Evolutionary conservation across 495 filamentous ascomycete genomes (phyloP).

Genomic region (Hapsidospora chrysogenum): DNA sequence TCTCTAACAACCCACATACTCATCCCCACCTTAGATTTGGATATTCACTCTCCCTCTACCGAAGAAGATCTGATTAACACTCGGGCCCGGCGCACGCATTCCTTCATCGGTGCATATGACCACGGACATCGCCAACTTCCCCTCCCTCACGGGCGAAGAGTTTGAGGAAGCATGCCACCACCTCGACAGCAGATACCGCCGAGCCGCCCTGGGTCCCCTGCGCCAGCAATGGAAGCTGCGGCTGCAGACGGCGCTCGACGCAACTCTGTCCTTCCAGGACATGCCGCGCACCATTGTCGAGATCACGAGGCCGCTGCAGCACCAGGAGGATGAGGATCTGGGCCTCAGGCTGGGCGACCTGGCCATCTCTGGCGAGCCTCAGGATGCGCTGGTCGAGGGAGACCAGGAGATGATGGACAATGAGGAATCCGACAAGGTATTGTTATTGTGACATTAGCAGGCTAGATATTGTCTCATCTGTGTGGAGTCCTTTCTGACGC

Average conservation of each 20-base stretch:
- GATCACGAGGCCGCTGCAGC: conserved; percentile 27
- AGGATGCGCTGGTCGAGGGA: conserved; percentile 4
- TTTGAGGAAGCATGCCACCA: conserved; percentile 44
- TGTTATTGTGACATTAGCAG: no score
- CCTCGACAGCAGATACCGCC: conserved; percentile 36
- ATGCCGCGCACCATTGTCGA: conserved; percentile 23
- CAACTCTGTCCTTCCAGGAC: conserved; percentile 16
- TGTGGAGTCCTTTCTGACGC: no score
- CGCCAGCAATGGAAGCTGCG: conserved; percentile 24
- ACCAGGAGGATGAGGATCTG: conserved; percentile 21
- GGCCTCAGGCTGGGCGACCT: conserved; percentile 20
- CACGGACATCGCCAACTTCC: conserved; percentile 25
- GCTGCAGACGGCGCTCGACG: conserved; percentile 17
- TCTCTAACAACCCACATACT: no score
- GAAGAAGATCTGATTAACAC: no score
- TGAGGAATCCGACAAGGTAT: conserved; percentile 30
- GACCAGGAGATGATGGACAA: conserved; percentile 21
- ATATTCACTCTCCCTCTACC: no score
- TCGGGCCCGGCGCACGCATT: no score
- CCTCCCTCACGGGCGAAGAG: conserved; percentile 40
- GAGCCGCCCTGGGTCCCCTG: conserved; percentile 28
- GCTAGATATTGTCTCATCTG: neutral
- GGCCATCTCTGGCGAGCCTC: conserved; percentile 10
- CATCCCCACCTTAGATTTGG: no score
- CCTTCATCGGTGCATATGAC: no score